A percentile compares a stretch with the other conserved stretches of the same genome.
These are phyloP conservation scores for Colletotrichum plurivorum DNA, from an alignment of 2,329 filamentous ascomycete species.

Conservation along the genomic window DNA sequence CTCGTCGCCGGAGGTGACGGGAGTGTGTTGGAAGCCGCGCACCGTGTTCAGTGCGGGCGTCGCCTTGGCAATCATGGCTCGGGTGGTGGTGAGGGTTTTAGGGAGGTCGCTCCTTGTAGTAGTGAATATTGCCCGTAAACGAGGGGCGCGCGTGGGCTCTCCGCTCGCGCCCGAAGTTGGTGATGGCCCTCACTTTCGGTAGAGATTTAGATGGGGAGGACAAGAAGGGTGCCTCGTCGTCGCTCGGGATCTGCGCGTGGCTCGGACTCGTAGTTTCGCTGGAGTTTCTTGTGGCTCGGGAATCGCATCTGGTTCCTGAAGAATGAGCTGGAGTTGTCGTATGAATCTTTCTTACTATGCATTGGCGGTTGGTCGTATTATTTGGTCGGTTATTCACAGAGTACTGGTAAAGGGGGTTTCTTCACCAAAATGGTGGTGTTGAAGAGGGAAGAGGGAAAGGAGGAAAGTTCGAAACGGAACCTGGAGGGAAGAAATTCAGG, in stretches of 20 bases:
- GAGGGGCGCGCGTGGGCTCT: constrained; percentile 36
- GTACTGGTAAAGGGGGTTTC: constrained; percentile 38
- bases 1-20: constrained; percentile 69
- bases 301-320: constrained; percentile 72
- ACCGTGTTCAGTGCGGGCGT: constrained; percentile 67
- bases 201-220: constrained; percentile 37
- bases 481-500: constrained; percentile 32
- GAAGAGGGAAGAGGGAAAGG: constrained; percentile 36
- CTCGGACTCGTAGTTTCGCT: constrained; percentile 65
- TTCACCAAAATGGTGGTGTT: constrained; percentile 45
- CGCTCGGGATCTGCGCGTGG: constrained; percentile 71
- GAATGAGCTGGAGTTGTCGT: constrained; percentile 61
- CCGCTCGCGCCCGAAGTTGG: constrained; percentile 36
- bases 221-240: constrained; percentile 64
- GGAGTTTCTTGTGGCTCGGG: constrained; percentile 63
- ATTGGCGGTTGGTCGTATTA: constrained; percentile 58
- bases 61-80: constrained; percentile 62
- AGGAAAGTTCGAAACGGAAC: constrained; percentile 31
- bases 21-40: constrained; percentile 70
- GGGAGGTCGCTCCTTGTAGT: constrained; percentile 34
- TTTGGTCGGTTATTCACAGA: constrained; percentile 39
- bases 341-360: constrained; percentile 66
- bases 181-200: constrained; percentile 33
- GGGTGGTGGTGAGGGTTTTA: constrained; percentile 16
- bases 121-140: constrained; percentile 49